These are phyloP conservation scores for Rutstroemia sp. DNA, from an alignment of 2,329 filamentous ascomycete species.

Conservation along the genomic window DNA sequence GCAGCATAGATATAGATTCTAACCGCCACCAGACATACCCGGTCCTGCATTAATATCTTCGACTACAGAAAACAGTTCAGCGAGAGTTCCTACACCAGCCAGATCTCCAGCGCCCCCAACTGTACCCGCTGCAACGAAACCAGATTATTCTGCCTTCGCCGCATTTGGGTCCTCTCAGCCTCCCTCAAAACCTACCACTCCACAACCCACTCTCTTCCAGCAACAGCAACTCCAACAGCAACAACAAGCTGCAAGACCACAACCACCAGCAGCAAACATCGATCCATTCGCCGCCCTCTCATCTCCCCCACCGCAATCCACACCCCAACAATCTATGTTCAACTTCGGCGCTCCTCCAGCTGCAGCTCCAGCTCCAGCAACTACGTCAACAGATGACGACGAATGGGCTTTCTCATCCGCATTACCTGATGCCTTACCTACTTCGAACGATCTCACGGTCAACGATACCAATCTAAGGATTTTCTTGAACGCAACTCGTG, in stretches of 20 bases:
- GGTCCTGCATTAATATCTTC: slow-evolving; percentile 57
- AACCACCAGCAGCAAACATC: slow-evolving; percentile 38
- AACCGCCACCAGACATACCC: slow-evolving; percentile 47
- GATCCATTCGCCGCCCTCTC: slow-evolving; percentile 49
- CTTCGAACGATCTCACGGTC: slow-evolving; percentile 53
- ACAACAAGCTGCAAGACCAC: slow-evolving; percentile 29
- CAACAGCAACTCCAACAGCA: slow-evolving; percentile 31
- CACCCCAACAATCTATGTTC: slow-evolving; percentile 42
- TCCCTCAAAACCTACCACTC: slow-evolving; percentile 44
- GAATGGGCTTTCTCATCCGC: slow-evolving; percentile 93
- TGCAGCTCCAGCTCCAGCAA: slow-evolving; percentile 30
- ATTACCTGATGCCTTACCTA: slow-evolving; percentile 52
- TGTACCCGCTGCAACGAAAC: slow-evolving; percentile 19
- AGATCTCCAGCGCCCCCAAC: slow-evolving; percentile 20
- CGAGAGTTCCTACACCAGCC: slow-evolving; percentile 41
- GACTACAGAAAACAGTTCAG: slow-evolving; percentile 52
- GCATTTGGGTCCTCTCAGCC: slow-evolving; percentile 46
- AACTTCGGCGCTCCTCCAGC: slow-evolving; percentile 32
- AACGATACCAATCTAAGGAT: slow-evolving; percentile 65
- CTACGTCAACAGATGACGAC: slow-evolving; percentile 61
- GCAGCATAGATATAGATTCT: not conserved
- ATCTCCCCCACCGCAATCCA: slow-evolving; percentile 34
- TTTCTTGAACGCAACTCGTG: slow-evolving; percentile 64
- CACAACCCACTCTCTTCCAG: slow-evolving; percentile 42
- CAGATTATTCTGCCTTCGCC: slow-evolving; percentile 45